These are phyloP conservation scores for Saccharomyces paradoxus DNA, from an alignment of 805 yeast species.

Conservation along the genomic window DNA sequence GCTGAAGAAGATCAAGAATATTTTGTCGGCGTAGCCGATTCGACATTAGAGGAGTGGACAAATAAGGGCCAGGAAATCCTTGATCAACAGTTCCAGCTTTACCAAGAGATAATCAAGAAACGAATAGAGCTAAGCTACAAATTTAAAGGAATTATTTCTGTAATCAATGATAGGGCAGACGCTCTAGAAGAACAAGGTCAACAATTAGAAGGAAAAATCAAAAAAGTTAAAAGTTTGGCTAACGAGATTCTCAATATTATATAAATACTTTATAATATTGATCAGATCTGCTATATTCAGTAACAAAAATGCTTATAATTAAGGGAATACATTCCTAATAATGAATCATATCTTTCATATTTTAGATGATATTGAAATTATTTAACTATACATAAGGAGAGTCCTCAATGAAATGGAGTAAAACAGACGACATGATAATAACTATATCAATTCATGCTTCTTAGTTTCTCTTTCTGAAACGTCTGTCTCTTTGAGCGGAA, in stretches of 20 bases:
- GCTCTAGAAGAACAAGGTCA: conserved; percentile 29
- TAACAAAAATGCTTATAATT: conserved; percentile 7
- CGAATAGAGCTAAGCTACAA: conserved; percentile 36
- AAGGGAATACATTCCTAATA: not conserved
- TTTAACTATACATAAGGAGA: conserved; percentile 1
- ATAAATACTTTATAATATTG: conserved; percentile 9
- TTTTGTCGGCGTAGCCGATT: conserved; percentile 22
- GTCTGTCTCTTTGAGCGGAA: conserved; percentile 85
- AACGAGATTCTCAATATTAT: conserved; percentile 33
- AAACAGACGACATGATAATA: not conserved
- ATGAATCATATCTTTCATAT: not conserved
- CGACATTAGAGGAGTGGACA: conserved; percentile 33
- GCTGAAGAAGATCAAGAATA: conserved; percentile 13
- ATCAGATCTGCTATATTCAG: conserved; percentile 8
- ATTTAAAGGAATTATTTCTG: conserved; percentile 32
- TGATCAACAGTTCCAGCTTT: conserved; percentile 29
- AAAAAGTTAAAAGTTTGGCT: conserved; percentile 36
- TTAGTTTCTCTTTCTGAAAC: conserved; percentile 87
- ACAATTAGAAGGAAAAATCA: conserved; percentile 29
- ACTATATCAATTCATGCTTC: not conserved
- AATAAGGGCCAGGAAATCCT: conserved; percentile 29
- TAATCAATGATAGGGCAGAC: conserved; percentile 32
- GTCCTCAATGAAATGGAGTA: not conserved
- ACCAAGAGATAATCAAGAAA: conserved; percentile 30
- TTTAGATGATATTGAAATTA: conserved; percentile 1